A percentile compares a stretch with the other conserved stretches of the same genome.
These are phyloP conservation scores for Saprolegnia diclina DNA, from an alignment of 352 stramenopile genomes.

Conservation along the genomic window DNA sequence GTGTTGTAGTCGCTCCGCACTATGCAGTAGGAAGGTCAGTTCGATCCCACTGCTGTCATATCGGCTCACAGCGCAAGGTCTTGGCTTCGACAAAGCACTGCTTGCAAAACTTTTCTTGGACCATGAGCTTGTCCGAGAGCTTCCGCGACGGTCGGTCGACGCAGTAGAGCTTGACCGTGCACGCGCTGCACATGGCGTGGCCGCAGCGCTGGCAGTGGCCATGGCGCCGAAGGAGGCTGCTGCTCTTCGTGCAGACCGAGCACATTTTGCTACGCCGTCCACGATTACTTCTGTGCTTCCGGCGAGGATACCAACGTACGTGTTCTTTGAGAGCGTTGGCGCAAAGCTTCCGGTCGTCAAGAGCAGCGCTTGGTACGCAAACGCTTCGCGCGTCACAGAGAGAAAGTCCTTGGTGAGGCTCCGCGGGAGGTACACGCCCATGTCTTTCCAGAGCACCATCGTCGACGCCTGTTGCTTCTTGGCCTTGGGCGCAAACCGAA, in stretches of 20 bases:
- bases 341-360: slow-evolving; percentile 10
- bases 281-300: background rate
- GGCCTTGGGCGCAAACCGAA: background rate
- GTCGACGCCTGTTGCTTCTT: background rate
- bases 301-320: slow-evolving; percentile 1
- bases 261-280: slow-evolving; percentile 3
- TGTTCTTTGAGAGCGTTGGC: background rate
- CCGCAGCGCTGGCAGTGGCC: slow-evolving; percentile 15
- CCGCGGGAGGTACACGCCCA: slow-evolving; percentile 2
- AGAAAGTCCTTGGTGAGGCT: slow-evolving; percentile 6
- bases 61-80: background rate
- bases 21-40: background rate
- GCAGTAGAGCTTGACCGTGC: slow-evolving; percentile 11
- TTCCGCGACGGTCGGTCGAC: slow-evolving; percentile 1
- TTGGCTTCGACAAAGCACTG: slow-evolving; percentile 5
- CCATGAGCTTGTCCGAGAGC: background rate
- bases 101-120: slow-evolving; percentile 15
- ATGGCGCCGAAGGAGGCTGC: background rate
- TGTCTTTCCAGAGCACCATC: slow-evolving; percentile 9
- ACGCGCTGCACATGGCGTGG: background rate
- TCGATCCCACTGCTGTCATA: background rate
- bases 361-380: slow-evolving; percentile 9
- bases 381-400: background rate
- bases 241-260: slow-evolving; percentile 5
- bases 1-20: background rate